phyloP scores from a whole-genome alignment of 1,284 basidiomycete genomes.

The Sporisorium iseilematis-ciliati region DNA sequence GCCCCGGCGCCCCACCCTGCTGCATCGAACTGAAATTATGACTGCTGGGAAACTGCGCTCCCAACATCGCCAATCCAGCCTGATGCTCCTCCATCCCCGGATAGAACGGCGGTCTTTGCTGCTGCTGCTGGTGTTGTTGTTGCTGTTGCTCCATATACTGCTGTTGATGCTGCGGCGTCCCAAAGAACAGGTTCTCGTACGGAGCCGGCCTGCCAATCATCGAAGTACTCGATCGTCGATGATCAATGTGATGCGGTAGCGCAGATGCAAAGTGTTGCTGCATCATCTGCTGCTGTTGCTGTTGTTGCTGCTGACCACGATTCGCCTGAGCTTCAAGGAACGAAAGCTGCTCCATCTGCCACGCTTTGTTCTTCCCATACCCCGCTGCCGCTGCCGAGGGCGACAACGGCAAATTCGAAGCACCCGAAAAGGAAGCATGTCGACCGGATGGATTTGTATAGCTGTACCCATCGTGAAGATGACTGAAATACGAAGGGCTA shows the following conservation, averaged over 20 bases:
- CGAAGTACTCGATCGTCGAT: conserved; percentile 22
- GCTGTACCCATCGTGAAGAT: conserved; percentile 14
- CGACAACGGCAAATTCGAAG: conserved; percentile 13
- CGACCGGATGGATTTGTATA: conserved; percentile 21
- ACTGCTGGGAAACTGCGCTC: conserved; percentile 52
- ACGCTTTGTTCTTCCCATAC: conserved; percentile 57
- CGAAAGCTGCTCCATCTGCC: conserved; percentile 62
- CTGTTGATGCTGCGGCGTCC: conserved; percentile 17
- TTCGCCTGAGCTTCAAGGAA: conserved; percentile 51
- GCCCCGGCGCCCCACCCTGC: conserved; percentile 7
- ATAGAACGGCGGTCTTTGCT: conserved; percentile 26
- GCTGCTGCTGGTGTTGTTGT: conserved; percentile 31
- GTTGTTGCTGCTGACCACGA: conserved; percentile 31
- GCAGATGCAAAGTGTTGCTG: conserved; percentile 12
- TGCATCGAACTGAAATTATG: conserved; percentile 49
- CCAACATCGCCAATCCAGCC: conserved; percentile 40
- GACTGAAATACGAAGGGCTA: conserved; percentile 18
- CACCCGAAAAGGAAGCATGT: conserved; percentile 33
- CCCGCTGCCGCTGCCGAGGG: conserved; percentile 33
- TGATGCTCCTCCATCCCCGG: conserved; percentile 23
- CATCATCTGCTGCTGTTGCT: conserved; percentile 26
- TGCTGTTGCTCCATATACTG: conserved; percentile 17
- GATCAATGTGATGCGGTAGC: conserved; percentile 7
- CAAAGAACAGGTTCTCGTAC: conserved; percentile 33
- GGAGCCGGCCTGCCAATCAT: conserved; percentile 21